Conservation (phyloP, 179 eudicot species). For the Dionaea muscipula region DNA sequence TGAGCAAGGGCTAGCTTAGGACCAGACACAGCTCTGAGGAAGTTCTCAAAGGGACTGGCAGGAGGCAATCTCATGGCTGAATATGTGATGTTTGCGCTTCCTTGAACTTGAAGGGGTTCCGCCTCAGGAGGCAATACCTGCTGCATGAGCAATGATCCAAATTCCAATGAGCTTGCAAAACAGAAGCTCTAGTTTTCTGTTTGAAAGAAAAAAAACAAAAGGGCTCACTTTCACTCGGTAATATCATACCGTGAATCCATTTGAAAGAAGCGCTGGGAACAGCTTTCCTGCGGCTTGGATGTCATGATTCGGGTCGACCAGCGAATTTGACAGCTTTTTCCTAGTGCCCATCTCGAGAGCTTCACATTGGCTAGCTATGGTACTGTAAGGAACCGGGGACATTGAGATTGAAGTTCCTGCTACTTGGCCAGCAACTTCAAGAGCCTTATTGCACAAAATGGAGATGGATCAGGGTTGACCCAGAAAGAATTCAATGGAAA, state of each 20-base stretch:
- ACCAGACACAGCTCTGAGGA: constrained; percentile 55
- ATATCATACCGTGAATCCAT: constrained; percentile 27
- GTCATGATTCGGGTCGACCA: constrained; percentile 33
- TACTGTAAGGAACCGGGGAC: constrained; percentile 71
- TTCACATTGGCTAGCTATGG: constrained; percentile 85
- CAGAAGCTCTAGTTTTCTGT: too few relatives aligned
- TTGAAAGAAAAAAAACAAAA: neutral
- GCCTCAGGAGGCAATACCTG: constrained; percentile 19
- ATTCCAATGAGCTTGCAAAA: too few relatives aligned
- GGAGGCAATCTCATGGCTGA: constrained; percentile 73
- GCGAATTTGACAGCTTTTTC: constrained; percentile 77
- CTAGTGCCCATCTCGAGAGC: constrained; percentile 68
- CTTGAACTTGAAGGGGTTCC: constrained; percentile 17
- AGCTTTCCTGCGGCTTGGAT: constrained; percentile 13
- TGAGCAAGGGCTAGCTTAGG: constrained; percentile 16
- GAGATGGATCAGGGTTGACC: neutral
- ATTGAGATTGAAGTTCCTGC: constrained; percentile 76
- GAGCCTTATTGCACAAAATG: constrained; percentile 40
- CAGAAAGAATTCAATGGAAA: neutral
- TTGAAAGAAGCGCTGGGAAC: constrained; percentile 14
- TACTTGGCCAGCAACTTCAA: constrained; percentile 93
- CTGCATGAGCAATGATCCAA: constrained; percentile 22
- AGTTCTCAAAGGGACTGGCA: constrained; percentile 98
- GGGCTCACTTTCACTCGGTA: constrained; percentile 33
- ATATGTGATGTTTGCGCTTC: constrained; percentile 26